A percentile compares a stretch with the other conserved stretches of the same genome.
These are phyloP conservation scores for Amphichorda felina DNA, from an alignment of 2,329 filamentous ascomycete species.

Conservation along the genomic window DNA sequence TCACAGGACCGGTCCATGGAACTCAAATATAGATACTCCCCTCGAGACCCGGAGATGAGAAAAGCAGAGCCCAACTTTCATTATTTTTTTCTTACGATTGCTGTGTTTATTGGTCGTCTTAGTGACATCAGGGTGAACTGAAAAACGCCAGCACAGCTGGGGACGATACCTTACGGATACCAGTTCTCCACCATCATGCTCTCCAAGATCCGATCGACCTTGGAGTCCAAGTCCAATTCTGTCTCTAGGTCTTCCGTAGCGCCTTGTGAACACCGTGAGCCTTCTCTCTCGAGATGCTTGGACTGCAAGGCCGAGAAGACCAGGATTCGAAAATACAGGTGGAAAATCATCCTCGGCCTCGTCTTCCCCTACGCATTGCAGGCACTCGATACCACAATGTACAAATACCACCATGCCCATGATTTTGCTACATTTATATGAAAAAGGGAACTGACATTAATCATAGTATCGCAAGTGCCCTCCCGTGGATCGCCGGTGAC, in stretches of 20 bases:
- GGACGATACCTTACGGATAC: no score
- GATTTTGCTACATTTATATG: background rate
- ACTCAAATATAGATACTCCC: no score
- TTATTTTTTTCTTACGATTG: no score
- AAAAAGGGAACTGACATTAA: conserved; percentile 3
- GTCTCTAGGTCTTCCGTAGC: background rate
- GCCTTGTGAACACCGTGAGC: conserved; percentile 10
- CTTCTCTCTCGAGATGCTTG: conserved; percentile 10
- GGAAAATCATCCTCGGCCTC: conserved; percentile 47
- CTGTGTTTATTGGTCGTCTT: no score
- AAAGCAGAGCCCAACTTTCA: no score
- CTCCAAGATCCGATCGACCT: no score
- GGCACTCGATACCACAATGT: conserved; percentile 53
- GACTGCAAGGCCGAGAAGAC: conserved; percentile 20
- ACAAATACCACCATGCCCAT: conserved; percentile 5
- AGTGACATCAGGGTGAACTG: no score
- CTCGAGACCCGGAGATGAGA: no score
- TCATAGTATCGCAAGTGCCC: conserved; percentile 20
- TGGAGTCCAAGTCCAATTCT: no score
- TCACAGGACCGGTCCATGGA: no score
- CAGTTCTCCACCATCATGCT: no score
- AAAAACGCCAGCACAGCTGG: no score
- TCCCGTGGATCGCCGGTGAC: conserved; percentile 47
- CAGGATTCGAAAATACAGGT: conserved; percentile 30
- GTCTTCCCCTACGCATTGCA: conserved; percentile 49